Evolutionary conservation across 129 eudicot species (phyloP).

Genomic region (Tagetes erecta): DNA sequence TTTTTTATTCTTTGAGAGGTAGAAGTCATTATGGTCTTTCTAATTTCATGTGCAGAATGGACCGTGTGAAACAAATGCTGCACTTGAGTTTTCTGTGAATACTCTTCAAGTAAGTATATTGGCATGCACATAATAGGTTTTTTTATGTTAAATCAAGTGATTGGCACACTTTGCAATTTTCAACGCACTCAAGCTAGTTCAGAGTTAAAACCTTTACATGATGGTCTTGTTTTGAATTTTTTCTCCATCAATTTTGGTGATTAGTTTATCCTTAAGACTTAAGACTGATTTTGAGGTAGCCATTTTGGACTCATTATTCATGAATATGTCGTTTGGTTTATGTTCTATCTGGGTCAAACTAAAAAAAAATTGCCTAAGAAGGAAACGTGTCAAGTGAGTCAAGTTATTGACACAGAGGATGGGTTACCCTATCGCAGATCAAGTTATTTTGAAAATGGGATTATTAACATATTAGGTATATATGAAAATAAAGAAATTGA

Average conservation of each 20-base stretch:
- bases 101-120: constrained; percentile 65
- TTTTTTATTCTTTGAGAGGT: background rate
- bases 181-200: background rate
- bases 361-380: background rate
- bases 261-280: background rate
- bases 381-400: background rate
- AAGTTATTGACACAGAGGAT: too few species aligned
- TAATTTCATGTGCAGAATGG: constrained; percentile 62
- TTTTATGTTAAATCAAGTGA: background rate
- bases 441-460: background rate
- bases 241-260: background rate
- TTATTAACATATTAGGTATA: background rate
- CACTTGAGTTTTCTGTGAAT: constrained; percentile 87
- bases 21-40: constrained; percentile 8
- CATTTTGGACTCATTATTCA: background rate
- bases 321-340: background rate
- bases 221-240: background rate
- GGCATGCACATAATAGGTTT: background rate
- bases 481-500: background rate
- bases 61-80: constrained; percentile 89
- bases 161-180: background rate
- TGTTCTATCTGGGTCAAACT: background rate
- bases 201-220: constrained; percentile 7
- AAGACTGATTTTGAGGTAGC: background rate
- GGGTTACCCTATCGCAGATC: background rate